Evolutionary conservation across 495 filamentous ascomycete genomes (phyloP), one percentile per base, ranked within the genome.

Genomic region (Aspergillus affinis): DNA sequence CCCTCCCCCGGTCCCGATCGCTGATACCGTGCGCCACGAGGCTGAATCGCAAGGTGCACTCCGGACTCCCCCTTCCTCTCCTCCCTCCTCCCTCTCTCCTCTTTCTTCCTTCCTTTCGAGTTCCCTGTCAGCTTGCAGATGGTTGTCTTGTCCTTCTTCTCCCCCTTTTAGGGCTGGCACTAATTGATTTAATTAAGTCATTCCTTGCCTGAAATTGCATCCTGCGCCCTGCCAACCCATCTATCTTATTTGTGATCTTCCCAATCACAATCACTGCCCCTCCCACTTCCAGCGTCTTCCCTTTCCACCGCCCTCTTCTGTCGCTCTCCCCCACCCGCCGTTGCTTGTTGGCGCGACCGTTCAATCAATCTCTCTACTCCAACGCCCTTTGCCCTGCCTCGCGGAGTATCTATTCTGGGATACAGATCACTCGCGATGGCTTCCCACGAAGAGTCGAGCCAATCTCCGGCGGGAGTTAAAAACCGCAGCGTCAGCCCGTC

Each of bases 401-500:
- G 69, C 63, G 64, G 62, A 57, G 64, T 49, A 58, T 69, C 67
- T 69, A 66, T 66, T 66, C 56, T 61, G 64, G 67, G 57, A 65
- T 63, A 51, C 65, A 59, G 57, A 36, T 36, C 55, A 51, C 48
- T 59, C 61, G 61, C 54, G 26, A 79, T 79, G 76, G 70, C 70
- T 59, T 73, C 75, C 32, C 74, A 77, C 64, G 72, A 63, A 20
- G 66, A 73, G 55, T 57, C 69, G 51, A 69, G 69, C 47, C 59
- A 69, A 52, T 67, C 70, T 51, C 62, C 71, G 19, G 63, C 58
- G 23, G 67, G 61, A 50, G 56, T 69, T 50, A 68, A 75, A 58
- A 73, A 66, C 66, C 75, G 75, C 60, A 75, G 75, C 55, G 68
- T 73, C 61, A 80, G 78, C 70, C 75, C 77, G 13, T 75, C 73